phyloP scores from a whole-genome alignment of 345 rosid species.

The Linum trigynum region DNA sequence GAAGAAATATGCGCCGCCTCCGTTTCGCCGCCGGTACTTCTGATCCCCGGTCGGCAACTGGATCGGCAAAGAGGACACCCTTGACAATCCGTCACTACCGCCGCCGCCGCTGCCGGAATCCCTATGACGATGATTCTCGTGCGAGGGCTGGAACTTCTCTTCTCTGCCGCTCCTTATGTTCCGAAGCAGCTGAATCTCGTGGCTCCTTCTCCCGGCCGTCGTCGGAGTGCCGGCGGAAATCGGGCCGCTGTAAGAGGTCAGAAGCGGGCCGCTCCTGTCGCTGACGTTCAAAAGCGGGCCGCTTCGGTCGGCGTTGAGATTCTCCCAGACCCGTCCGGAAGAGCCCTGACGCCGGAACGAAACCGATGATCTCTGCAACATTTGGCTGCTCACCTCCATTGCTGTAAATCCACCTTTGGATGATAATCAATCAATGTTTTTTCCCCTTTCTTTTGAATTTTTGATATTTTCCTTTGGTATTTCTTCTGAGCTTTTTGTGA shows the following conservation, averaged over 20 bases:
- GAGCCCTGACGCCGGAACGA: slow-evolving; percentile 58
- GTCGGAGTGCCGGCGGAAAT: neutral
- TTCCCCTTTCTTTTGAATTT: too few relatives aligned
- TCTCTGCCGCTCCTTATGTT: neutral
- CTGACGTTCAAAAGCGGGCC: neutral
- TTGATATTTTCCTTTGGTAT: too few relatives aligned
- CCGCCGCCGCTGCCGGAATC: too few relatives aligned
- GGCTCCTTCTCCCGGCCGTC: neutral
- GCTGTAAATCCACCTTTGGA: neutral
- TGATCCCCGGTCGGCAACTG: neutral
- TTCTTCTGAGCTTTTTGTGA: too few relatives aligned
- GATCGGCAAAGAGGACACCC: neutral
- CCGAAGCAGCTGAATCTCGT: neutral
- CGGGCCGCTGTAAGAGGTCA: neutral
- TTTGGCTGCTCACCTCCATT: slow-evolving; percentile 7
- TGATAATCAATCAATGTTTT: too few relatives aligned
- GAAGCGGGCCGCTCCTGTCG: slow-evolving; percentile 6
- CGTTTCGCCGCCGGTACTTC: neutral
- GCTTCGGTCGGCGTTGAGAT: slow-evolving; percentile 7
- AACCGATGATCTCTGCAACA: slow-evolving; percentile 48
- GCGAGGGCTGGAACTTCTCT: neutral
- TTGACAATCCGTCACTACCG: neutral
- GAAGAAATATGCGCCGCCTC: neutral
- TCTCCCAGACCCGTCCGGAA: slow-evolving; percentile 48
- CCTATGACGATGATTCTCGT: too few relatives aligned